These are phyloP conservation scores for Teratosphaeria epicoccoides DNA, from an alignment of 2,329 filamentous ascomycete genomes.

Conservation along the genomic window DNA sequence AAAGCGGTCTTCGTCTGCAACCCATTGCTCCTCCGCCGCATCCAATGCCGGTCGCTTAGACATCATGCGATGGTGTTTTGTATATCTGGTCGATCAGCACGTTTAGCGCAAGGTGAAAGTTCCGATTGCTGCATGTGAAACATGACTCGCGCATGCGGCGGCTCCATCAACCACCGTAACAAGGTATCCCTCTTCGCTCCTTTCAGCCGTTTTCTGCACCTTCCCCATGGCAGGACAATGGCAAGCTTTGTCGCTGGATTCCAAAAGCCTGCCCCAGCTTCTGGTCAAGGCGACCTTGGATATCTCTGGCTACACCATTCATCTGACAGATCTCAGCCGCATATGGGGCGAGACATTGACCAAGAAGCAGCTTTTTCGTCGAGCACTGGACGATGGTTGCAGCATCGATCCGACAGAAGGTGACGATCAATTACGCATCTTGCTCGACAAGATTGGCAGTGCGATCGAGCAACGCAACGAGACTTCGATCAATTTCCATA, in stretches of 20 bases:
- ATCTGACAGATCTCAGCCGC: conserved; percentile 60
- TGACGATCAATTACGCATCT: conserved; percentile 53
- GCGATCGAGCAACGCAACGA: conserved; percentile 31
- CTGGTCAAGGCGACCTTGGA: conserved; percentile 52
- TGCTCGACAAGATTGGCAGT: conserved; percentile 53
- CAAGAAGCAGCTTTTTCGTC: conserved; percentile 49
- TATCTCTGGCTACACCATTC: conserved; percentile 49
- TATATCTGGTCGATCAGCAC: no score
- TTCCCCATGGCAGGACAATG: conserved; percentile 7
- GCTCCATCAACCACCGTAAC: not conserved
- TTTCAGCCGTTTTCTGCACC: not conserved
- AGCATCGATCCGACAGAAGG: conserved; percentile 65
- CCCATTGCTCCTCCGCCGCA: conserved; percentile 52
- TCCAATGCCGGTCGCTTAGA: conserved; percentile 33
- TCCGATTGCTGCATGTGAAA: not conserved
- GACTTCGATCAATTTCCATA: conserved; percentile 24
- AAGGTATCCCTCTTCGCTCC: no score
- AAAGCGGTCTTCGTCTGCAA: conserved; percentile 90
- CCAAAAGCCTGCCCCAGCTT: conserved; percentile 41
- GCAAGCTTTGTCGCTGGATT: conserved; percentile 10
- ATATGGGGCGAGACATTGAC: conserved; percentile 62
- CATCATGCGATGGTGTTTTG: conserved; percentile 11
- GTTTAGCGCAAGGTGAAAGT: not conserved
- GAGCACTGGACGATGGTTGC: conserved; percentile 53
- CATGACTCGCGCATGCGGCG: not conserved